These are phyloP conservation scores for Bipolaris oryzae DNA, from an alignment of 2,329 filamentous ascomycete species.

Conservation along the genomic window DNA sequence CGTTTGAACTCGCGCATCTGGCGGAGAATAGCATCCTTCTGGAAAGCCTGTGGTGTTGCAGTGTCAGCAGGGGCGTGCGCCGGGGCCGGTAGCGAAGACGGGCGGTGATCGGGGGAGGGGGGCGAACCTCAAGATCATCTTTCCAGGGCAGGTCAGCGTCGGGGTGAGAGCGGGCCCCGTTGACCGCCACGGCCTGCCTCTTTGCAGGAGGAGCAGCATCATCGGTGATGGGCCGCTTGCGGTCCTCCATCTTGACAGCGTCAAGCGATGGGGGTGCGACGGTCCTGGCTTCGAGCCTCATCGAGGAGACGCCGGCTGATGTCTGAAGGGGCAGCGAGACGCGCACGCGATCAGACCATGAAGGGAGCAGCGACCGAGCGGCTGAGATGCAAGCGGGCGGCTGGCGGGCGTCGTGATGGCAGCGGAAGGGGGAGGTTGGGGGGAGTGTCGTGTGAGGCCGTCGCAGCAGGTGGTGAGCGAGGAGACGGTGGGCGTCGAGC, in stretches of 20 bases:
- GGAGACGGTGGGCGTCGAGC: constrained; percentile 22
- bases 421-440: constrained; percentile 14
- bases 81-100: constrained; percentile 24
- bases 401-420: constrained; percentile 18
- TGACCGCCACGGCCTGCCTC: constrained; percentile 76
- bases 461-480: constrained; percentile 20
- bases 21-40: constrained; percentile 95
- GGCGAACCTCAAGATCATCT: constrained; percentile 75
- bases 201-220: constrained; percentile 89
- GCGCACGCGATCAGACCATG: constrained; percentile 30
- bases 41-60: constrained; percentile 68
- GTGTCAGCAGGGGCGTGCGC: constrained; percentile 42
- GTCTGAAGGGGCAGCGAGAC: constrained; percentile 24
- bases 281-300: constrained; percentile 79
- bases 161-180: constrained; percentile 72
- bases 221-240: constrained; percentile 92
- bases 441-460: constrained; percentile 35
- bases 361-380: constrained; percentile 18
- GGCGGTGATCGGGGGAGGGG: constrained; percentile 48
- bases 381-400: constrained; percentile 34
- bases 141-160: constrained; percentile 73
- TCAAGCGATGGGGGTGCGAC: constrained; percentile 77
- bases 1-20: constrained; percentile 99
- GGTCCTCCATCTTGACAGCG: constrained; percentile 97
- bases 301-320: constrained; percentile 64